Evolutionary conservation across 225 moss, liverwort and hornwort species (phyloP).

Genomic region (Bryoerythrophyllum caledonicum): DNA sequence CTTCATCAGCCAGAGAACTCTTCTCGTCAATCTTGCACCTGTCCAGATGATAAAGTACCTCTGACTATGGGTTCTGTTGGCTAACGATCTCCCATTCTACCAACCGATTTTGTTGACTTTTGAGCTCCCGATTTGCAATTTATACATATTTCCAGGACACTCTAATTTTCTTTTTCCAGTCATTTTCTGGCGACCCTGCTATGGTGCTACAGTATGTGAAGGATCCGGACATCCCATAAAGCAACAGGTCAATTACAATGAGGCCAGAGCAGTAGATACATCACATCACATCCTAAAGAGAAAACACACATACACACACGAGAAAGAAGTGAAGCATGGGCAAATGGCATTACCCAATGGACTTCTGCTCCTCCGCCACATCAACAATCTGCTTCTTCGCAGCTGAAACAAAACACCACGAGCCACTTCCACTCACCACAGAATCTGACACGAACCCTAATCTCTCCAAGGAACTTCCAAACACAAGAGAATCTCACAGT

Average conservation of each 20-base stretch:
- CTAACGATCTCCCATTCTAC: too few species aligned
- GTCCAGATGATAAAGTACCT: too few species aligned
- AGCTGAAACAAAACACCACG: constrained; percentile 32
- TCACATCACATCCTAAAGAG: neutral
- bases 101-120: too few species aligned
- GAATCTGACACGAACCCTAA: too few species aligned
- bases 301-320: neutral
- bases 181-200: too few species aligned
- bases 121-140: too few species aligned
- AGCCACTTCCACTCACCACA: constrained; percentile 4
- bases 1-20: too few species aligned
- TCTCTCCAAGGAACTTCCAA: neutral
- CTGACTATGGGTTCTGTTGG: too few species aligned
- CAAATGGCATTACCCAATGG: constrained; percentile 22
- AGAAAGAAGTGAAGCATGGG: neutral
- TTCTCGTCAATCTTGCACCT: too few species aligned
- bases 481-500: neutral
- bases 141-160: too few species aligned
- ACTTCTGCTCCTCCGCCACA: constrained; percentile 21
- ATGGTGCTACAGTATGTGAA: too few species aligned
- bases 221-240: neutral
- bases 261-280: neutral
- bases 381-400: constrained; percentile 6
- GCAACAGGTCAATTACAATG: neutral
- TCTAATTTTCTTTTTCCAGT: too few species aligned